Conservation (phyloP, 371 early-diverging fungal genomes). For the Fennellomyces sp. region DNA sequence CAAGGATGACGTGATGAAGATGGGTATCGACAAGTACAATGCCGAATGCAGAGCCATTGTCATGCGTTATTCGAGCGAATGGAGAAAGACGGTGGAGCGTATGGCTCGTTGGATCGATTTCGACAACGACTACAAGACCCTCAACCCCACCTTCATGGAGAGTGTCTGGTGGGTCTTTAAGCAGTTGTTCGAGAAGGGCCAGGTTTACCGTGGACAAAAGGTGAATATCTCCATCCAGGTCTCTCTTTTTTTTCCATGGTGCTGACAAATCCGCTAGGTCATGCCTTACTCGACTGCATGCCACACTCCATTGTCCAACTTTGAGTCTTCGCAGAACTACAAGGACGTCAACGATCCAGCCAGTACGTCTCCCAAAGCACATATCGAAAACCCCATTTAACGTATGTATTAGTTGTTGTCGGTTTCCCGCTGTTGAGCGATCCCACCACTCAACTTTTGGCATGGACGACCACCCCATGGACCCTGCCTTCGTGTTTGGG, state of each 20-base stretch:
- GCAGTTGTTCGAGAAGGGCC: slow-evolving; percentile 94
- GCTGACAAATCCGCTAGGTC: slow-evolving; percentile 54
- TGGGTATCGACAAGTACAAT: slow-evolving; percentile 99
- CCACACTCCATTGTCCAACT: slow-evolving; percentile 98
- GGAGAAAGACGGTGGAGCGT: slow-evolving; percentile 97
- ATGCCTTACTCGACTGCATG: slow-evolving; percentile 99
- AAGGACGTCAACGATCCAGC: slow-evolving; percentile 99
- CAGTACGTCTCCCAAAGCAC: slow-evolving; percentile 38
- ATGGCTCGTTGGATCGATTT: slow-evolving; percentile 99
- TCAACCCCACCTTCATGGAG: slow-evolving; percentile 98
- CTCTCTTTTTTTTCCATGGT: neutral
- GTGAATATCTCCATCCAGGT: slow-evolving; percentile 12
- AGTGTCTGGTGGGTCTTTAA: slow-evolving; percentile 99
- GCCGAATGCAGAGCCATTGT: slow-evolving; percentile 99
- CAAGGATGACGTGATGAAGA: slow-evolving; percentile 90
- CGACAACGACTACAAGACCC: slow-evolving; percentile 99
- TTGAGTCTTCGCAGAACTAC: slow-evolving; percentile 99
- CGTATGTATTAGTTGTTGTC: slow-evolving; percentile 70
- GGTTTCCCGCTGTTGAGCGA: slow-evolving; percentile 94
- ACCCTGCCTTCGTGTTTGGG: slow-evolving; percentile 98
- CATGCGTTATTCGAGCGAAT: slow-evolving; percentile 97
- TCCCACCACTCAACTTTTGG: slow-evolving; percentile 82
- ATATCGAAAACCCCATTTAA: neutral
- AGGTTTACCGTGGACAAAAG: slow-evolving; percentile 97
- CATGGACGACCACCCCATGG: slow-evolving; percentile 99